Conservation (phyloP, 768 basidiomycete species). For the Boletus rex-veris region DNA sequence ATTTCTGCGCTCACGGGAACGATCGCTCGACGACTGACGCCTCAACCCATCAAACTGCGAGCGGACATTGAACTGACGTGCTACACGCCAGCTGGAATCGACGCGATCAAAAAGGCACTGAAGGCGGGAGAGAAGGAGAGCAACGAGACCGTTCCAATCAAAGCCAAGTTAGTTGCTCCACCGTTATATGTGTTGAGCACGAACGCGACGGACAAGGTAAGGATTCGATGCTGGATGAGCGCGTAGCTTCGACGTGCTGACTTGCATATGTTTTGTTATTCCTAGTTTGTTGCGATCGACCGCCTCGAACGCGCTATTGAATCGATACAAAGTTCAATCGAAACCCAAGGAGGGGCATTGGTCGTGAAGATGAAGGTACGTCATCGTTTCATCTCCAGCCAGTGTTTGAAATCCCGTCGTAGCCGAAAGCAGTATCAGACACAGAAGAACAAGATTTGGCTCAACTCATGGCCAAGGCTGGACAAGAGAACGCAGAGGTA, state of each 20-base stretch:
- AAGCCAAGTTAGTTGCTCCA: slow-evolving; percentile 94
- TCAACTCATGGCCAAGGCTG: slow-evolving; percentile 93
- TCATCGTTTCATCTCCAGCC: neutral
- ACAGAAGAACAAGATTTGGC: slow-evolving; percentile 97
- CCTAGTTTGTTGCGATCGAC: slow-evolving; percentile 82
- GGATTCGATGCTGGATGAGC: slow-evolving; percentile 4
- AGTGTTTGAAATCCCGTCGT: neutral
- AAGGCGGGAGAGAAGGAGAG: slow-evolving; percentile 85
- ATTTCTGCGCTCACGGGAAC: slow-evolving; percentile 67
- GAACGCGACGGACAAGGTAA: slow-evolving; percentile 93
- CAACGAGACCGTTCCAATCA: slow-evolving; percentile 90
- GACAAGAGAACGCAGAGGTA: slow-evolving; percentile 92
- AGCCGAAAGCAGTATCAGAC: slow-evolving; percentile 98
- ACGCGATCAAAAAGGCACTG: slow-evolving; percentile 92
- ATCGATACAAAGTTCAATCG: slow-evolving; percentile 80
- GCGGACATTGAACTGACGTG: slow-evolving; percentile 98
- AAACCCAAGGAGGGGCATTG: slow-evolving; percentile 79
- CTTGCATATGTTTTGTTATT: neutral
- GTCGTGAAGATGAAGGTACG: slow-evolving; percentile 94
- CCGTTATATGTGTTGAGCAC: slow-evolving; percentile 94
- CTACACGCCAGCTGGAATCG: slow-evolving; percentile 93
- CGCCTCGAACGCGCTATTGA: slow-evolving; percentile 92
- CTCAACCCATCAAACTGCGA: slow-evolving; percentile 97
- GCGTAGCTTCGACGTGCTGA: neutral
- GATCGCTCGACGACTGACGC: slow-evolving; percentile 92